Evolutionary conservation across 495 filamentous ascomycete species (phyloP).

Genomic region (Friedmanniomyces simplex): DNA sequence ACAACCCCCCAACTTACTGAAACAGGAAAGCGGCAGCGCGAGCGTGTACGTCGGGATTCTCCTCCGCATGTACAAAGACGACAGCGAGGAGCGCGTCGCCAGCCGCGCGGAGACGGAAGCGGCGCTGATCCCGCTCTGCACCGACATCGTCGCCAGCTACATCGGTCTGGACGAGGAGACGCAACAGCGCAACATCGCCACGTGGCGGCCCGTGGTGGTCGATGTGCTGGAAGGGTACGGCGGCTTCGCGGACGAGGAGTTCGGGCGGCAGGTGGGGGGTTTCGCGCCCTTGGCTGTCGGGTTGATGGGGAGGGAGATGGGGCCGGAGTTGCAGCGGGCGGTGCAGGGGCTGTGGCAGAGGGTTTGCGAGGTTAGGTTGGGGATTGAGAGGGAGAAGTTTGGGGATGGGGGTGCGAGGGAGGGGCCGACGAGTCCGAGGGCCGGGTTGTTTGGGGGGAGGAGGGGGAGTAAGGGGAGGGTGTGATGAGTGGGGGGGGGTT

Average conservation of each 20-base stretch:
- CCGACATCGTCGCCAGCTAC: constrained; percentile 80
- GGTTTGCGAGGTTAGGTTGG: constrained; percentile 73
- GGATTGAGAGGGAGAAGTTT: constrained; percentile 35
- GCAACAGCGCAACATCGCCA: constrained; percentile 89
- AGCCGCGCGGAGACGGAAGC: constrained; percentile 72
- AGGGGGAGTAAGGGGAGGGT: constrained; percentile 14
- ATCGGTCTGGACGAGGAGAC: constrained; percentile 80
- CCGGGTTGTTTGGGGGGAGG: constrained; percentile 12
- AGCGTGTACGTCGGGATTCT: constrained; percentile 90
- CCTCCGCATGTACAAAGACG: constrained; percentile 93
- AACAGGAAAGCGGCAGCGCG: constrained; percentile 89
- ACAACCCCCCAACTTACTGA: constrained; percentile 94
- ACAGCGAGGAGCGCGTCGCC: constrained; percentile 65
- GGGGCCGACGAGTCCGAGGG: constrained; percentile 16
- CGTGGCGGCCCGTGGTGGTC: constrained; percentile 93
- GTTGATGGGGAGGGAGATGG: constrained; percentile 71
- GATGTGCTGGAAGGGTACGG: constrained; percentile 95
- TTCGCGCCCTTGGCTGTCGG: constrained; percentile 86
- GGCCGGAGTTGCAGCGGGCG: constrained; percentile 62
- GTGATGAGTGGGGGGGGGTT: background rate
- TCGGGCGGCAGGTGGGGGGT: constrained; percentile 61
- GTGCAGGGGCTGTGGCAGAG: constrained; percentile 65
- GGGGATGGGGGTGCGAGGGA: background rate
- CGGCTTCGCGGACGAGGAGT: constrained; percentile 73
- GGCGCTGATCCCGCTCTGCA: constrained; percentile 87